Base-by-base conservation (phyloP, 495 filamentous ascomycete genomes). In the Podospora pseudocomata region DNA sequence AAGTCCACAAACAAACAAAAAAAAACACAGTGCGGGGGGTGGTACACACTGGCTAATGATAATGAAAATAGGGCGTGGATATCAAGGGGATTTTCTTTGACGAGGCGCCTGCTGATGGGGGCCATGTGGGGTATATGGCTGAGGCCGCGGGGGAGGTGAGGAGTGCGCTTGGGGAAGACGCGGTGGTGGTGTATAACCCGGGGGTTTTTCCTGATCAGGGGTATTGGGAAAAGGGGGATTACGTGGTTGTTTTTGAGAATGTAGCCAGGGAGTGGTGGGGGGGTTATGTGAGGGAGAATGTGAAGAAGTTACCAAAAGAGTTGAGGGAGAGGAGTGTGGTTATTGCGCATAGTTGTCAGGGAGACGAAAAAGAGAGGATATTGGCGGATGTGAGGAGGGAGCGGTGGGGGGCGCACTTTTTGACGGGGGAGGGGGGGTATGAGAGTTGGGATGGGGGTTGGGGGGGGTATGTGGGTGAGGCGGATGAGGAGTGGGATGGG, bases 231-330 rank as follows among this genome's bases (percentile, higher is more conserved):
- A 63, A 65, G 1, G 70, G 74, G 19, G 75, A 77, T 66, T 71
- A 67, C 18, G 65, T 78, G 13, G 73, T 73, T 4, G 66, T 71
- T 5, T 78, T 75, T 53, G 76, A 78, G 68, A 75, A 78, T 61
- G 59, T 18, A 7, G 69, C 59, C 53, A 56, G 16, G 9, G 60
- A 66, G 28, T 77, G 74, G 70, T 64, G 67, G 54, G 65, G 65
- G 4, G 44, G 28, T 32, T 70, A 73, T 56, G 71, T 73, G 28
- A 26, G 49, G 23, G 55, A 28, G 7, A 73, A 73, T 28, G 26
- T 73, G 11, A 63, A 34, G 23, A 54, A 23, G 5, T 64, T 72
- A n/a, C 34, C 72, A 0, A 55, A n/a, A 19, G 64, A 65, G 27
- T 56, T 74, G 15, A 63, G 58, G 32, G 54, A 13, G n/a, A 67